Percentiles rank a stretch among this genome's conserved stretches.
These are phyloP conservation scores for Magnolia changhungtana DNA, from an alignment of 164 flowering plant genomes.

Conservation along the genomic window DNA sequence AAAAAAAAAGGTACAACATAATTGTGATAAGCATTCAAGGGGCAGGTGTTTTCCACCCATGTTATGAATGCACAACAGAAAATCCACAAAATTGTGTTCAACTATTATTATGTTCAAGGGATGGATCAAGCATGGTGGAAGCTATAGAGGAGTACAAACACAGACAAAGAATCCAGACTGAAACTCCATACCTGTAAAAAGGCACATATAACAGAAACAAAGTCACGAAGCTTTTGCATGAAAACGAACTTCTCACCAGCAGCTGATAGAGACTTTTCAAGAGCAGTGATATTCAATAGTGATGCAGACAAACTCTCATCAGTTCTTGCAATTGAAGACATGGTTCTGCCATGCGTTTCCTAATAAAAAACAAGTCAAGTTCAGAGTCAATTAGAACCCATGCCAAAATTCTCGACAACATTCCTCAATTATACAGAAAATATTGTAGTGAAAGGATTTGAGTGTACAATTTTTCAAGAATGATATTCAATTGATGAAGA, in stretches of 20 bases:
- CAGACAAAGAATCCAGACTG: conserved; percentile 20
- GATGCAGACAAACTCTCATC: conserved; percentile 74
- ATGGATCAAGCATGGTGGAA: neutral
- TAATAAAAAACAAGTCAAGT: conserved; percentile 16
- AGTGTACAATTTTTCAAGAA: conserved; percentile 43
- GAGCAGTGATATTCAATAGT: conserved; percentile 48
- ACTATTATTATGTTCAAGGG: neutral
- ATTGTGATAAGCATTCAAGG: too few relatives aligned
- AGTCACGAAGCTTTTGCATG: conserved; percentile 96
- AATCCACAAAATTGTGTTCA: neutral
- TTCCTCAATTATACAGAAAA: too few relatives aligned
- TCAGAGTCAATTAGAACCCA: neutral
- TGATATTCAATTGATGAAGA: conserved; percentile 55
- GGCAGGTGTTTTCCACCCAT: too few relatives aligned
- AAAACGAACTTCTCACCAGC: conserved; percentile 93
- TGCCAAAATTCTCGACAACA: neutral
- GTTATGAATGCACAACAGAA: neutral
- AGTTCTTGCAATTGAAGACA: conserved; percentile 44
- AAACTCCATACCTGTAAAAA: conserved; percentile 77
- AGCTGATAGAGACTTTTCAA: conserved; percentile 66
- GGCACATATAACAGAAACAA: conserved; percentile 85
- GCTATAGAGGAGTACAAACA: neutral
- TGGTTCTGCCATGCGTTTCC: conserved; percentile 73
- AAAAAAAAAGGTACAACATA: too few relatives aligned
- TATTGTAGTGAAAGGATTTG: too few relatives aligned